A percentile compares a stretch with the other conserved stretches of the same genome.
phyloP scores from a whole-genome alignment of 108 stramenopile genomes.

The Cyclotella cryptica region DNA sequence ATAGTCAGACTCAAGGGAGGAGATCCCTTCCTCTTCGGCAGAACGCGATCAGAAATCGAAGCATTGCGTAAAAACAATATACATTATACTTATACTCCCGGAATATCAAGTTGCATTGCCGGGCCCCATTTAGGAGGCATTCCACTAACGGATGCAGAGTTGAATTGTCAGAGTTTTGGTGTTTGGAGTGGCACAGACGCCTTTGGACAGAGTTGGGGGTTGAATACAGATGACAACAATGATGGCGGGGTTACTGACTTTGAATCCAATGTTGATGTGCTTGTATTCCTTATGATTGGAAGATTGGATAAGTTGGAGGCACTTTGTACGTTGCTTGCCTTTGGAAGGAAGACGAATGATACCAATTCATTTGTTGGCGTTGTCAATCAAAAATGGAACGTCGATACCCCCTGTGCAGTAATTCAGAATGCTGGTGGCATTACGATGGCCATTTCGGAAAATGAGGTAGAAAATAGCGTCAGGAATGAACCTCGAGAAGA shows the following conservation, averaged over 20 bases:
- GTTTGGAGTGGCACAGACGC: conserved; percentile 56
- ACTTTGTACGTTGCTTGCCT: conserved; percentile 29
- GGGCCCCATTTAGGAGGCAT: conserved; percentile 54
- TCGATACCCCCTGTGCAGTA: conserved; percentile 41
- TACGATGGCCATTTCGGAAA: neutral
- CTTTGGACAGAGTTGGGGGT: conserved; percentile 31
- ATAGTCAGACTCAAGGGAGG: conserved; percentile 49
- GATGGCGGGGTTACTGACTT: conserved; percentile 5
- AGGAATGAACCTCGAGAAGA: neutral
- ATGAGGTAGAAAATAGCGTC: neutral
- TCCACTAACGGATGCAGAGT: conserved; percentile 43
- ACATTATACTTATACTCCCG: conserved; percentile 40
- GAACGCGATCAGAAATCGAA: conserved; percentile 46
- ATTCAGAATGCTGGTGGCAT: conserved; percentile 52
- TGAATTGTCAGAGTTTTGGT: conserved; percentile 51
- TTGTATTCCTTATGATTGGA: conserved; percentile 56
- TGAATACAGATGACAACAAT: neutral
- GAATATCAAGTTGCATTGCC: conserved; percentile 47
- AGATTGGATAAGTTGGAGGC: conserved; percentile 51
- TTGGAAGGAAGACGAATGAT: neutral
- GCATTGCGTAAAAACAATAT: conserved; percentile 24
- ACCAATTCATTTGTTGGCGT: neutral
- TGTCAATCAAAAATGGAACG: conserved; percentile 23
- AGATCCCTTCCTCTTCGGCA: conserved; percentile 50
- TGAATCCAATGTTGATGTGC: conserved; percentile 37